phyloP scores from a whole-genome alignment of 2,329 filamentous ascomycete species.

The Fusarium redolens region DNA sequence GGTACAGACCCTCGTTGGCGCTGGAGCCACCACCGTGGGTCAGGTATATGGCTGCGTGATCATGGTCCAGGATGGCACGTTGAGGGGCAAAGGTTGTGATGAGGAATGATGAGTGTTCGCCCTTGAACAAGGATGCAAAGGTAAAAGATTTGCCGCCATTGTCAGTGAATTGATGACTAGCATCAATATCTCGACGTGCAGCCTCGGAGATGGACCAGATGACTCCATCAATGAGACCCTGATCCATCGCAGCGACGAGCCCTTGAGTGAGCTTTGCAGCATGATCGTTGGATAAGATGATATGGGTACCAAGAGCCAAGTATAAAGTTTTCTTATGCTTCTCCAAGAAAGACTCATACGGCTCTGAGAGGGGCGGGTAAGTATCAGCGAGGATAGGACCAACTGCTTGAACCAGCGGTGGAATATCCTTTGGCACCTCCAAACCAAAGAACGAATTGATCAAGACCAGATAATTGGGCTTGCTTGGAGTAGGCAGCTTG shows the following conservation, averaged over 20 bases:
- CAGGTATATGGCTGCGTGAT: slow-evolving; percentile 49
- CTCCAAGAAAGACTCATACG: slow-evolving; percentile 44
- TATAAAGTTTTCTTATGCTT: slow-evolving; percentile 48
- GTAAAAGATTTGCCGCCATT: slow-evolving; percentile 24
- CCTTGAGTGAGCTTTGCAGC: slow-evolving; percentile 46
- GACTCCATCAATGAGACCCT: slow-evolving; percentile 49
- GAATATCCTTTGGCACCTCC: slow-evolving; percentile 54
- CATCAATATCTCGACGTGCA: slow-evolving; percentile 34
- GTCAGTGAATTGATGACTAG: neutral
- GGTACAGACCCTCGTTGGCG: slow-evolving; percentile 54
- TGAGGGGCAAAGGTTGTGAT: slow-evolving; percentile 52
- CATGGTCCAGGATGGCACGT: slow-evolving; percentile 52
- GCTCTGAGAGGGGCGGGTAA: slow-evolving; percentile 45
- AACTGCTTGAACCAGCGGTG: slow-evolving; percentile 51
- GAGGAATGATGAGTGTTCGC: neutral
- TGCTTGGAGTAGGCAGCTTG: slow-evolving; percentile 40
- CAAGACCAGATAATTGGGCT: slow-evolving; percentile 54
- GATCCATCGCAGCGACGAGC: slow-evolving; percentile 33
- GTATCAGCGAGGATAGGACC: slow-evolving; percentile 52
- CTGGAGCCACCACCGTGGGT: slow-evolving; percentile 55
- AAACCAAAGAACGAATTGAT: slow-evolving; percentile 58
- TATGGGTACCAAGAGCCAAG: slow-evolving; percentile 54
- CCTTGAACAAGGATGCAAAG: slow-evolving; percentile 40
- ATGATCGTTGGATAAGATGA: slow-evolving; percentile 45
- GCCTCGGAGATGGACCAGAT: slow-evolving; percentile 50